Conservation (phyloP, 352 stramenopile species). For the Pythium utonaiense region DNA sequence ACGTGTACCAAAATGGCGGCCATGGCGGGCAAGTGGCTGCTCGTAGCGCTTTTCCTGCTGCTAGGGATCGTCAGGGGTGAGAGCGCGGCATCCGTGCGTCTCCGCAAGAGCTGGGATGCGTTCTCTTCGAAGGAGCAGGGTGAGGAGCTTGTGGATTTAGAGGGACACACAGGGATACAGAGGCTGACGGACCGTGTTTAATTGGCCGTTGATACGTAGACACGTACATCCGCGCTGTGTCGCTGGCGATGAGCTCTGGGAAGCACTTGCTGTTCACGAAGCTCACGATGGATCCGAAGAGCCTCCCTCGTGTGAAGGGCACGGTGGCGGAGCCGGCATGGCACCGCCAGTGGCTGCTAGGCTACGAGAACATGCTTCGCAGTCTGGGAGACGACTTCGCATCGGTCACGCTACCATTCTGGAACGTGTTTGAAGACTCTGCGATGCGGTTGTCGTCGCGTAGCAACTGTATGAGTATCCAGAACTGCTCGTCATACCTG, state of each 20-base stretch:
- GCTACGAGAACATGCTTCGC: conserved; percentile 43
- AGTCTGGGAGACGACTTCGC: conserved; percentile 24
- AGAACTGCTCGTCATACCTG: conserved; percentile 38
- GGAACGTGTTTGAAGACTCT: conserved; percentile 30
- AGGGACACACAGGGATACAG: background rate
- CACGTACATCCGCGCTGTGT: conserved; percentile 27
- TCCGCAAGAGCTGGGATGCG: conserved; percentile 31
- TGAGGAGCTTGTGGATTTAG: background rate
- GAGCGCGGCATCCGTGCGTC: conserved; percentile 7
- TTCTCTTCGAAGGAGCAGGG: conserved; percentile 27
- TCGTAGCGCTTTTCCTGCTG: conserved; percentile 11
- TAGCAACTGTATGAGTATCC: conserved; percentile 23
- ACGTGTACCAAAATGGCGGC: background rate
- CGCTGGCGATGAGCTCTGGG: conserved; percentile 27
- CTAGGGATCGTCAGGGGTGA: background rate
- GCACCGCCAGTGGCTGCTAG: conserved; percentile 32
- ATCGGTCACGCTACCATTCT: conserved; percentile 34
- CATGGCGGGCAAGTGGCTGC: background rate
- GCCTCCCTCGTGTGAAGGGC: conserved; percentile 18
- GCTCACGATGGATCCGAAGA: conserved; percentile 26
- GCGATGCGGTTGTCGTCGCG: conserved; percentile 22
- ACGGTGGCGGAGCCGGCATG: conserved; percentile 22
- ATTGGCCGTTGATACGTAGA: conserved; percentile 6
- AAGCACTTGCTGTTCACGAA: conserved; percentile 33
- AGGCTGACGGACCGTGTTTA: background rate